Evolutionary conservation across 345 rosid species (phyloP), one percentile per base, ranked within the genome.

Genomic region (Carallia brachiata): DNA sequence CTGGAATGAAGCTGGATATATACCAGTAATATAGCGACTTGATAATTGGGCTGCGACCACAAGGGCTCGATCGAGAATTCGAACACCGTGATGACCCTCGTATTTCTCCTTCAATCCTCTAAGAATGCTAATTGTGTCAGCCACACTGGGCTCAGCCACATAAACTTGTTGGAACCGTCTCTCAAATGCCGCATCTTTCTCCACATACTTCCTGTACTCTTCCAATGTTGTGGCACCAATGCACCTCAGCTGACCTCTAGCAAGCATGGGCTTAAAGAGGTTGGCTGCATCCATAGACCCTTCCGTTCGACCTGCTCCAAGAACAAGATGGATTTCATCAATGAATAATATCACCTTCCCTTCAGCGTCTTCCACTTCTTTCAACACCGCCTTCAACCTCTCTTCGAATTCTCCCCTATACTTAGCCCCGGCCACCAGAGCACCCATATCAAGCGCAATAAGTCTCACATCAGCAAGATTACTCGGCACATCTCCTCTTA

Each of bases 231-330:
- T 94, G 9, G 98, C 98, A 17, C 96, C 97, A 55, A 94, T 91
- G 62, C 98, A 94, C 36, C 96, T 80, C 16, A 94, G 90, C 78
- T 94, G 97, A 32, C 98, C 97, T 75, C 96, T 83, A 40, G 96
- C 98, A 71, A 94, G 90, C 98, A 91, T 91, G 0, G 97, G 98
- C 83, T 91, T 94, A 54, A 94, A 87, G 36, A 94, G 85, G 65
- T 94, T 94, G 1, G 98, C 98, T 8, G 97, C 98, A 82, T 94
- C 98, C 98, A 94, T 94, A 0, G 98, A 91, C 1, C 97, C 97
- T 72, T 91, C 97, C 0, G 90, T 83, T 52, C 93, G 82, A 4
- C 98, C 98, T 37, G 97, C 98, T n/a, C 96, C 97, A 4, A 94
- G 93, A 63, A 90, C 98, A n/a, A 94, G 85, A 62, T 94, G 97